Base-by-base conservation (phyloP, 441 rosid species). In the Erodium texanum region DNA sequence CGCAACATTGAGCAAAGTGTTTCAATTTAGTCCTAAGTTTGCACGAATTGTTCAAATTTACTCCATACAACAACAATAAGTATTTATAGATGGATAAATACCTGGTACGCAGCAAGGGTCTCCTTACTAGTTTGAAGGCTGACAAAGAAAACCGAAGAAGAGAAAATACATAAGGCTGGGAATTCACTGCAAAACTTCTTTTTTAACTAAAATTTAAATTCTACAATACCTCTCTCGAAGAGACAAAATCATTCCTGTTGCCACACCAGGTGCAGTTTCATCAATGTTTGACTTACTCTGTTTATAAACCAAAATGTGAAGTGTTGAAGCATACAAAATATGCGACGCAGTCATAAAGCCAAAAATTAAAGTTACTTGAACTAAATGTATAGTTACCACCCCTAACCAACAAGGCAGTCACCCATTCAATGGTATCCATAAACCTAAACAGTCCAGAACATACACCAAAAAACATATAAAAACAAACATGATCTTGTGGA, bases 101-200 rank as follows among this genome's bases (percentile, higher is more conserved):
- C 98, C 74, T 92, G 96, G 81, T 89, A 82, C 16, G 86, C 73
- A 41, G 93, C 77, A 67, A 92, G 94, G 10, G 85, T 72, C 75
- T 83, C 87, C 83, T 84, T 89, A 74, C 96, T 88, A 54, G 75
- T 86, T 56, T 92, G 87, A 59, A 94, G 93, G 78, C 99, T 94
- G 95, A 79, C 74, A 78, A 75, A 80, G 68, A 66, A 69, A 74
- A 78, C 38, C 18, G 27, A 64, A 65, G 63, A 5, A 66, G 11
- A 66, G 12, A 45, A 36, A 65, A 18, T 24, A 64, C 20, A 34
- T 16, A 32, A 32, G 34, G 5, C 36, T 43, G 64, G 6, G 69
- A 32, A 38, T 67, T 43, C 27, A 43, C 70, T 14, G 24, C 32
- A 43, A 52, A 70, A 59, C 36, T 27, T 23, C 2, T 22, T 34